Evolutionary conservation across 257 asterid species (phyloP), one percentile per base, ranked within the genome.

Genomic region (Capsicum pubescens): DNA sequence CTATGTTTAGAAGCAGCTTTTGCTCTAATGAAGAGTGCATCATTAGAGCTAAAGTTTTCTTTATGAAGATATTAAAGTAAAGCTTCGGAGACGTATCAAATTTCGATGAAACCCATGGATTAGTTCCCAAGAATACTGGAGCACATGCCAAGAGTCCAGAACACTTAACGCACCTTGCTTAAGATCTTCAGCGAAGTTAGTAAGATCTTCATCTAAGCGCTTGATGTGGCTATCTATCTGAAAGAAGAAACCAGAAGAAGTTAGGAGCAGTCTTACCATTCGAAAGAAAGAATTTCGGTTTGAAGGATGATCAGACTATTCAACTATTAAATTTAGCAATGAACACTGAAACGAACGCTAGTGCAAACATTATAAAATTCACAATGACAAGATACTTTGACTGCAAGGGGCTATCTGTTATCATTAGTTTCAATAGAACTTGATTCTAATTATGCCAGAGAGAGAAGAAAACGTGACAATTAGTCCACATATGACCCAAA

Each of bases 181-280:
- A 80, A 97, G 97, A 91, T 97, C 99, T 71, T 97, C 98, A 2
- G 95, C 92, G 82, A 97, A 97, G 93, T 92, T 92, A 87, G 91
- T 93, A 60, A 97, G 92, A 91, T 97, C 98, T 90, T 94, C 98
- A 78, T 97, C 99, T 55, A 97, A 97, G 19, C 98, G 98, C 85
- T 91, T 93, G 83, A 97, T 90, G 88, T 95, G 99, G 87, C 98
- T 97, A 86, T 95, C 99, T 79, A 96, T 96, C 99, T 94, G 97
- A 87, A 87, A 82, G 66, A 86, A 84, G 8, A 86, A 81, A 85
- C 14, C 50, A 84, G 58, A 87, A 72, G 32, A 80, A 84, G 76
- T 32, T 84, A 80, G 69, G 83, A 76, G 3, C 81, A 68, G 70
- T 56, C 54, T 63, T 46, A 76, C 77, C 17, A 59, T 82, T 36